phyloP scores from a whole-genome alignment of 129 eudicot species.

The Tagetes erecta region DNA sequence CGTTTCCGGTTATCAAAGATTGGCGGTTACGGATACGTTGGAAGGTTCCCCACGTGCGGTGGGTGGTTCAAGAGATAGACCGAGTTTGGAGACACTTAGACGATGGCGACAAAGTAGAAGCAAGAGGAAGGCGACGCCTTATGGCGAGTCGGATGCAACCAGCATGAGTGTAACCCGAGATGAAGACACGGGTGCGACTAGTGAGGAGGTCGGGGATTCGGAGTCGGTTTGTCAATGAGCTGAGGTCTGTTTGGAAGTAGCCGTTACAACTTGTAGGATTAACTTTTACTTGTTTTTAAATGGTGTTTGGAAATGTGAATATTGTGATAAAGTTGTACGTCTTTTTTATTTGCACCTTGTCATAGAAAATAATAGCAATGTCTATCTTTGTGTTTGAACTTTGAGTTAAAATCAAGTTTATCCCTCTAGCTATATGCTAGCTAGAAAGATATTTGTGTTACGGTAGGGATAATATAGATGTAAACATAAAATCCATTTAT shows the following conservation, averaged over 20 bases:
- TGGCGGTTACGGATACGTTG: not conserved
- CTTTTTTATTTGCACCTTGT: not conserved
- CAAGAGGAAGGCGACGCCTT: constrained; percentile 63
- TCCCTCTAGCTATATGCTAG: too few relatives aligned
- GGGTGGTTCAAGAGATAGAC: constrained; percentile 23
- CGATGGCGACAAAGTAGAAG: constrained; percentile 56
- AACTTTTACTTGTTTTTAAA: constrained; percentile 6
- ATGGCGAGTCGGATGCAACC: constrained; percentile 46
- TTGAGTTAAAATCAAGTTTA: not conserved
- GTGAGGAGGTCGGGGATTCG: constrained; percentile 68
- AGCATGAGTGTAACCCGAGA: constrained; percentile 50
- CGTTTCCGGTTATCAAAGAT: not conserved
- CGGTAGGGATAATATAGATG: too few relatives aligned
- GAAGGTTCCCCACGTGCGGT: constrained; percentile 9
- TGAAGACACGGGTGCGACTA: constrained; percentile 34
- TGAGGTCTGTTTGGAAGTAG: constrained; percentile 18
- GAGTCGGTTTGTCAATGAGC: constrained; percentile 53
- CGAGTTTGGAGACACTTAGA: constrained; percentile 39
- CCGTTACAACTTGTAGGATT: not conserved
- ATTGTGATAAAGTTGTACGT: not conserved
- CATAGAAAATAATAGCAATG: not conserved
- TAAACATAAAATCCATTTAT: too few relatives aligned
- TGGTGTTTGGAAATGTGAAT: not conserved
- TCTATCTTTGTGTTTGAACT: too few relatives aligned
- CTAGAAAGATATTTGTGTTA: too few relatives aligned